Percentiles rank a stretch among this genome's conserved stretches.
phyloP scores from a whole-genome alignment of 257 asterid genomes.

The Nicotiana noctiflora region DNA sequence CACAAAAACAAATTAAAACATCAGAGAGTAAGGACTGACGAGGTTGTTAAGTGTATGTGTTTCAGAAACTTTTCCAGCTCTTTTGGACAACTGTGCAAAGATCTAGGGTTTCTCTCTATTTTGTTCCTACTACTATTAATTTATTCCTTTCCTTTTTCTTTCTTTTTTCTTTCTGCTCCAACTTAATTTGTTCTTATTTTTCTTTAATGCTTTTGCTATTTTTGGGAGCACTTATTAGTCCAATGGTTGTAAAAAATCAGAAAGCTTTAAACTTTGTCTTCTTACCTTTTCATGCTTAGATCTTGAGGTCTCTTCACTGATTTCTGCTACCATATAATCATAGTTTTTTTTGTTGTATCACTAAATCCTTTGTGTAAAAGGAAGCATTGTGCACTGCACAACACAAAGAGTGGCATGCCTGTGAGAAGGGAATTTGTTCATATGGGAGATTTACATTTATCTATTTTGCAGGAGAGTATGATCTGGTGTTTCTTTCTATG shows the following conservation, averaged over 20 bases:
- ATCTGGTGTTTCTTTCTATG: not conserved
- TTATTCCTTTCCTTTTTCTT: not conserved
- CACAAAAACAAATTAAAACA: conserved; percentile 11
- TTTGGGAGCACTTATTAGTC: conserved; percentile 1
- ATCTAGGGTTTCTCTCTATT: conserved; percentile 74
- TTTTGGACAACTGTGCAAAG: conserved; percentile 58
- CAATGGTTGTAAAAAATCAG: conserved; percentile 15
- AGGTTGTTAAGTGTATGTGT: conserved; percentile 22
- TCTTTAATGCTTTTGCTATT: conserved; percentile 18
- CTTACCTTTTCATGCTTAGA: conserved; percentile 31
- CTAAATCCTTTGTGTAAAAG: conserved; percentile 4
- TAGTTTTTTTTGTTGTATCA: not conserved
- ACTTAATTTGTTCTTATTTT: not conserved
- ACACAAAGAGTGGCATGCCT: not conserved
- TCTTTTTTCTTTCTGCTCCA: not conserved
- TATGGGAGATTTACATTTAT: conserved; percentile 10
- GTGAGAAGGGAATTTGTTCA: conserved; percentile 6
- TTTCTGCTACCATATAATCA: not conserved
- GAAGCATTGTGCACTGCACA: not conserved
- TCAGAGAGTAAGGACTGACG: conserved; percentile 20
- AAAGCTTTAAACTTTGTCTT: conserved; percentile 29
- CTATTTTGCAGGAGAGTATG: not conserved
- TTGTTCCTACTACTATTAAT: conserved; percentile 14
- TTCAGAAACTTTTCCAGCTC: conserved; percentile 26
- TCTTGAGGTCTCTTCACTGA: conserved; percentile 29